Evolutionary conservation across 2,329 filamentous ascomycete genomes (phyloP), one percentile per base, ranked within the genome.

Genomic region (Fusarium caatingaense): DNA sequence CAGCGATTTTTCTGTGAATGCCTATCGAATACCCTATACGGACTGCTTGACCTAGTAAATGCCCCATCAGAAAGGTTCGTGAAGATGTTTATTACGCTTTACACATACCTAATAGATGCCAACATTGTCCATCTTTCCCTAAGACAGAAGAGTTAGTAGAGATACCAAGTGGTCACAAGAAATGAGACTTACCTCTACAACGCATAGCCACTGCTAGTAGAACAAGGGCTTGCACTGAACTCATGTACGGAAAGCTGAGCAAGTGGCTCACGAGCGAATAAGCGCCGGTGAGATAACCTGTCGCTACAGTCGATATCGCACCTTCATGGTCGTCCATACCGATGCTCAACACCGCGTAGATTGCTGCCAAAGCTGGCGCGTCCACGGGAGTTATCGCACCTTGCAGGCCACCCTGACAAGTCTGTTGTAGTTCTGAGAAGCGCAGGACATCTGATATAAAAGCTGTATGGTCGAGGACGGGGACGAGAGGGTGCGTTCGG

Each of bases 51-150:
- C 71, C 71, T 0, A 71, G n/a, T n/a, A n/a, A n/a, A n/a, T n/a
- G n/a, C n/a, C n/a, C n/a, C n/a, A n/a, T n/a, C n/a, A n/a, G n/a
- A n/a, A n/a, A n/a, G n/a, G n/a, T n/a, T n/a, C n/a, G n/a, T n/a
- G n/a, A n/a, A n/a, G n/a, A n/a, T n/a, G n/a, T n/a, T n/a, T n/a
- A n/a, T n/a, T n/a, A n/a, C n/a, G n/a, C n/a, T n/a, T n/a, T n/a
- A n/a, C n/a, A n/a, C n/a, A n/a, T n/a, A n/a, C n/a, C n/a, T n/a
- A n/a, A n/a, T n/a, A n/a, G n/a, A n/a, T n/a, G 71, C 71, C 70
- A 72, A 8, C 64, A 59, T 20, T 72, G 70, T 2, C 71, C 71
- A 4, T 72, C 71, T 16, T 71, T 72, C 1, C 69, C 69, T 72
- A 20, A 1, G 5, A 23, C 11, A 62, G 21, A 3, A n/a, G 4